A percentile compares a stretch with the other conserved stretches of the same genome.
These are phyloP conservation scores for Fomitopsis betulina DNA, from an alignment of 1,284 basidiomycete genomes.

Conservation along the genomic window DNA sequence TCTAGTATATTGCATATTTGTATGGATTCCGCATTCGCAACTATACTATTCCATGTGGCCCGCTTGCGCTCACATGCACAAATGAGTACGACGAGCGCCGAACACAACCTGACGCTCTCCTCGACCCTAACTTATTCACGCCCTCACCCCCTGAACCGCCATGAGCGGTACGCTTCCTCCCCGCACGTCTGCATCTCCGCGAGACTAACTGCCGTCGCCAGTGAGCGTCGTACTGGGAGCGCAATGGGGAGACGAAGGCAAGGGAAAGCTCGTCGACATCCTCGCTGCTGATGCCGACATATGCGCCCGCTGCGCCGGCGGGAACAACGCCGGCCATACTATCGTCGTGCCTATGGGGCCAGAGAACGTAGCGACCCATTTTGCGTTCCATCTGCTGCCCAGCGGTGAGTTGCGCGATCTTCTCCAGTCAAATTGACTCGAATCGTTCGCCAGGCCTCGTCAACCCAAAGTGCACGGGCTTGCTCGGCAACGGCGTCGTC, in stretches of 20 bases:
- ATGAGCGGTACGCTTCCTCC: constrained; percentile 12
- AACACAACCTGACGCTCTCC: too few relatives aligned
- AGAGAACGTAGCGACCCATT: constrained; percentile 72
- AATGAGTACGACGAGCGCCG: too few relatives aligned
- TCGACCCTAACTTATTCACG: too few relatives aligned
- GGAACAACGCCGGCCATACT: constrained; percentile 98
- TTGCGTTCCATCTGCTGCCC: constrained; percentile 94
- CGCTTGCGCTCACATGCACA: too few relatives aligned
- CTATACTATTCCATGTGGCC: neutral
- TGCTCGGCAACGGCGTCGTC: constrained; percentile 94
- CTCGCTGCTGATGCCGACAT: constrained; percentile 86
- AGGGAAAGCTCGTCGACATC: constrained; percentile 95
- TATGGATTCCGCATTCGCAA: neutral
- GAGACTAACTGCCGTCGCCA: constrained; percentile 18
- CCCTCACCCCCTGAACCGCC: neutral
- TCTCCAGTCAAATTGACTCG: neutral
- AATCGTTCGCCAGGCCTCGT: constrained; percentile 63
- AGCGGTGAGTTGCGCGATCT: constrained; percentile 60
- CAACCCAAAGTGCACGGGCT: constrained; percentile 82
- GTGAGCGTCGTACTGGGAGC: constrained; percentile 81
- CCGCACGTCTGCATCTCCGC: too few relatives aligned
- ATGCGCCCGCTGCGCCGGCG: constrained; percentile 95
- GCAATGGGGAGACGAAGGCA: constrained; percentile 97
- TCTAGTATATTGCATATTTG: neutral
- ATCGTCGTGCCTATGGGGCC: constrained; percentile 82